Evolutionary conservation across 73 alveolate species (phyloP).

Genomic region (Paramecium tetraurelia): DNA sequence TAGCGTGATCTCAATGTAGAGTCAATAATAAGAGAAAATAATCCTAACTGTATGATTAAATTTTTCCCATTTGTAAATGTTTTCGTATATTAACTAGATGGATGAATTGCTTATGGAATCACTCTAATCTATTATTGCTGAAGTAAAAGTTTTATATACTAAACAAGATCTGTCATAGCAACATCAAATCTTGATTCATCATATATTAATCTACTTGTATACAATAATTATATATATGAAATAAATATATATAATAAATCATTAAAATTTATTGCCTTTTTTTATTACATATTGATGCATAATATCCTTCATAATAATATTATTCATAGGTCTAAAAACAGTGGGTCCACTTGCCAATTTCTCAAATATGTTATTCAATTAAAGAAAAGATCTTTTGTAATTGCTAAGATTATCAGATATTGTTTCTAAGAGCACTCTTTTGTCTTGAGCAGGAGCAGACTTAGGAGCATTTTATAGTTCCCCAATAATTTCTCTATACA

Average conservation of each 20-base stretch:
- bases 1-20: background rate
- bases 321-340: conserved; percentile 34
- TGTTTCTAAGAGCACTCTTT: background rate
- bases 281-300: background rate
- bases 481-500: background rate
- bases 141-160: background rate
- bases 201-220: background rate
- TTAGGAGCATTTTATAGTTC: background rate
- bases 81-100: background rate
- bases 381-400: background rate
- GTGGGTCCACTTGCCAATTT: background rate
- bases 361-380: background rate
- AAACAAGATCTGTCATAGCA: background rate
- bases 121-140: background rate
- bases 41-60: conserved; percentile 17
- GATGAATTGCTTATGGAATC: conserved; percentile 18
- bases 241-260: background rate
- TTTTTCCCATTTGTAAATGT: background rate
- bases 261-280: background rate
- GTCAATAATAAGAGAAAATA: background rate
- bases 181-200: background rate
- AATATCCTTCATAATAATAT: conserved; percentile 30
- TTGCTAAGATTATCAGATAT: background rate
- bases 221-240: background rate
- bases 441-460: background rate